Conservation (phyloP, 1,284 basidiomycete genomes). For the Trametes polyzona region DNA sequence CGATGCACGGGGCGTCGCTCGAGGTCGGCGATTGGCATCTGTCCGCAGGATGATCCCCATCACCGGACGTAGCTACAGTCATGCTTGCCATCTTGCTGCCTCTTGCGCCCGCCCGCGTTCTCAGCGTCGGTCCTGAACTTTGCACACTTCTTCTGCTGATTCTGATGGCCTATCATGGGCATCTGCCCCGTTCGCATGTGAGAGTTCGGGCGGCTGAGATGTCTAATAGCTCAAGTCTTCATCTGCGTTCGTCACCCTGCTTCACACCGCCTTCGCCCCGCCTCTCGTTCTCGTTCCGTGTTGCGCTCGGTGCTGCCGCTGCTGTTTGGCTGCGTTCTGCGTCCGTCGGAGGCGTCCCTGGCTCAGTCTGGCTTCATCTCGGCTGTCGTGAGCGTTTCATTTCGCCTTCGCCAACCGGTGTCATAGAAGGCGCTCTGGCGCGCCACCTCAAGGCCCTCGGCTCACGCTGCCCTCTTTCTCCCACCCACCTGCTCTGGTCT, state of each 20-base stretch:
- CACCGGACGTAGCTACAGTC: constrained; percentile 23
- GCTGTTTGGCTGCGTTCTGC: neutral
- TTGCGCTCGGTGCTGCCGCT: no score
- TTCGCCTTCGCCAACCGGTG: constrained; percentile 18
- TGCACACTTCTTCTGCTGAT: constrained; percentile 17
- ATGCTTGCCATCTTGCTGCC: constrained; percentile 5
- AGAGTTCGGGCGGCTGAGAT: neutral
- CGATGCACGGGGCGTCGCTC: neutral
- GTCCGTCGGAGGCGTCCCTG: neutral
- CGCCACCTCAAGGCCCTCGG: neutral
- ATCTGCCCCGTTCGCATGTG: constrained; percentile 1
- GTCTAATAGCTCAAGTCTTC: neutral
- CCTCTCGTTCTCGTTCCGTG: neutral
- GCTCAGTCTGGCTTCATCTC: neutral
- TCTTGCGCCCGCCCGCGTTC: constrained; percentile 11
- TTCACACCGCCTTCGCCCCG: neutral
- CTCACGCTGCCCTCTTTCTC: neutral
- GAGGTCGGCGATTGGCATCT: constrained; percentile 16
- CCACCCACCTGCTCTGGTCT: neutral
- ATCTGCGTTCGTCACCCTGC: neutral
- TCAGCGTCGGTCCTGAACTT: constrained; percentile 11
- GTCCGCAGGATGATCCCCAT: constrained; percentile 24
- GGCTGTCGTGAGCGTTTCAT: constrained; percentile 1
- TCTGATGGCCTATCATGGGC: constrained; percentile 17
- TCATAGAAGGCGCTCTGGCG: constrained; percentile 7